A percentile compares a stretch with the other conserved stretches of the same genome.
Evolutionary conservation across 352 stramenopile species (phyloP).

Genomic region (Phytophthora meadii): DNA sequence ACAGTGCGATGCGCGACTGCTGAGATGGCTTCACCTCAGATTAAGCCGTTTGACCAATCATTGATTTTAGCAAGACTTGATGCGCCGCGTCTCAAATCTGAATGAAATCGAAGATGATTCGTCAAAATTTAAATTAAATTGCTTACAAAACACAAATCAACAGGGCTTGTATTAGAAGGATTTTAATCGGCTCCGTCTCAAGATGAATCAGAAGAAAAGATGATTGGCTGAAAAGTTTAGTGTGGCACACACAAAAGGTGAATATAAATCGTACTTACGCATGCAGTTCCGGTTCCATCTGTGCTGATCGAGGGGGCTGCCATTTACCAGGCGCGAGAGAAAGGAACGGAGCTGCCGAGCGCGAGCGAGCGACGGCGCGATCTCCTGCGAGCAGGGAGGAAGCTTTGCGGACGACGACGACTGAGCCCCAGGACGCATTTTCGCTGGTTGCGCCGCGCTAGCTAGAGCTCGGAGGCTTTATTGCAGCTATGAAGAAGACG

Average conservation of each 20-base stretch:
- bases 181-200: too few species aligned
- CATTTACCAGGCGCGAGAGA: conserved; percentile 24
- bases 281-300: conserved; percentile 4
- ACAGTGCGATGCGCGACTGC: conserved; percentile 11
- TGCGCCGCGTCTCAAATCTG: too few species aligned
- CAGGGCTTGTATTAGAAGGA: too few species aligned
- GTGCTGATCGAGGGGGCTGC: conserved; percentile 2
- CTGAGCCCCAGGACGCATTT: conserved; percentile 2
- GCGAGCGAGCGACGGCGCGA: conserved; percentile 26
- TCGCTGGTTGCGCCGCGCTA: conserved; percentile 1
- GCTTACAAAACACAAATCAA: too few species aligned
- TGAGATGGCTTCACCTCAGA: conserved; percentile 28
- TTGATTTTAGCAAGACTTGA: too few species aligned
- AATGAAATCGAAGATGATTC: too few species aligned
- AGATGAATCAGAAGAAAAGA: too few species aligned
- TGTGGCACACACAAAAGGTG: not conserved
- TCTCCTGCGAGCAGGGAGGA: conserved; percentile 12
- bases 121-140: too few species aligned
- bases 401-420: conserved; percentile 15
- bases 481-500: conserved; percentile 44
- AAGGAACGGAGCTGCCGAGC: conserved; percentile 27
- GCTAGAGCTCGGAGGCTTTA: conserved; percentile 3
- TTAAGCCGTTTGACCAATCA: too few species aligned
- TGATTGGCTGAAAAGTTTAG: too few species aligned
- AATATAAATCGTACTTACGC: conserved; percentile 35